Evolutionary conservation across 331 rosid species (phyloP).

Genomic region (Stylosanthes scabra): DNA sequence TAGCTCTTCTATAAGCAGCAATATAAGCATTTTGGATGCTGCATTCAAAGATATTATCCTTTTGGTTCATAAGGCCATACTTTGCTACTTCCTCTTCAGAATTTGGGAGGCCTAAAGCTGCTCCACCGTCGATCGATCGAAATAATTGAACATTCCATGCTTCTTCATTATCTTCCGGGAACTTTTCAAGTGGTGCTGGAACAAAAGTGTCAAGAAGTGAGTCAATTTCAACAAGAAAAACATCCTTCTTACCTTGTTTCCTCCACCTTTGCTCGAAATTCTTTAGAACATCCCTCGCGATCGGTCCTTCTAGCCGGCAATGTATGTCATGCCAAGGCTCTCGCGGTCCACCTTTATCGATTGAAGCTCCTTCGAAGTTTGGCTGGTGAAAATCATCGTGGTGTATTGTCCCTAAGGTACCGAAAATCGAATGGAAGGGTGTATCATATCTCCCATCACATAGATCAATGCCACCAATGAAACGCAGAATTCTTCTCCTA

Average conservation of each 20-base stretch:
- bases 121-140: constrained; percentile 94
- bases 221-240: constrained; percentile 47
- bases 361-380: constrained; percentile 72
- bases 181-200: constrained; percentile 84
- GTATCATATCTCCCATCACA: constrained; percentile 96
- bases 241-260: constrained; percentile 89
- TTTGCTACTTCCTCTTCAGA: constrained; percentile 14
- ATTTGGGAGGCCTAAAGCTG: constrained; percentile 87
- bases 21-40: constrained; percentile 24
- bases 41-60: constrained; percentile 1
- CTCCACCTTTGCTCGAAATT: constrained; percentile 97
- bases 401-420: constrained; percentile 84
- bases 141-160: constrained; percentile 93
- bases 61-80: not conserved
- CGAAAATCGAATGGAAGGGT: constrained; percentile 81
- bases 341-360: constrained; percentile 88
- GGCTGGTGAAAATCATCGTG: constrained; percentile 95
- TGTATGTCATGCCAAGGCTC: constrained; percentile 99
- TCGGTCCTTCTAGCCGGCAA: constrained; percentile 85
- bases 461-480: constrained; percentile 88
- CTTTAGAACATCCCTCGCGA: constrained; percentile 93
- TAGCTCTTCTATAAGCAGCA: constrained; percentile 14
- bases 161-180: constrained; percentile 63
- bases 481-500: constrained; percentile 75
- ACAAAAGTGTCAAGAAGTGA: constrained; percentile 36